Conservation (phyloP, 2,329 filamentous ascomycete genomes). For the Orbilia oligospora region DNA sequence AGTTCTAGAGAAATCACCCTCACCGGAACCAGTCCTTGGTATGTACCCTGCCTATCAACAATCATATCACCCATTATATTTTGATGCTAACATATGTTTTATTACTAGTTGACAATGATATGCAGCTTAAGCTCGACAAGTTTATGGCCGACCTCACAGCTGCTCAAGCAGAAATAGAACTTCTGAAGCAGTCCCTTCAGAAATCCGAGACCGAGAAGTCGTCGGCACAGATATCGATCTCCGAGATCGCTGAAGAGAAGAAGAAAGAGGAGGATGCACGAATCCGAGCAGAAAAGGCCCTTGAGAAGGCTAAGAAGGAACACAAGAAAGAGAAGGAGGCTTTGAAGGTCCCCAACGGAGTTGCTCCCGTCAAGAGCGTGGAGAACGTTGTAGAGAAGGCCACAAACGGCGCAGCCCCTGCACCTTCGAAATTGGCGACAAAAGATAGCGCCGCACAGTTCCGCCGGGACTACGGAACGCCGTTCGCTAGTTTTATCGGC, state of each 20-base stretch:
- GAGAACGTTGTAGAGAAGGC: slow-evolving; percentile 65
- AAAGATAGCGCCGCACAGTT: slow-evolving; percentile 64
- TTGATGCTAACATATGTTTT: slow-evolving; percentile 33
- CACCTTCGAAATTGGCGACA: slow-evolving; percentile 67
- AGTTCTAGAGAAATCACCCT: slow-evolving; percentile 64
- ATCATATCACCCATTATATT: background rate
- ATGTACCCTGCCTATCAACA: slow-evolving; percentile 29
- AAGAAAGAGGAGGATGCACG: slow-evolving; percentile 50
- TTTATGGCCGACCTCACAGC: slow-evolving; percentile 48
- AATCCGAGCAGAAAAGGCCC: slow-evolving; percentile 50
- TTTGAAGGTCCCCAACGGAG: slow-evolving; percentile 68
- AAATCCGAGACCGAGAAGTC: slow-evolving; percentile 49
- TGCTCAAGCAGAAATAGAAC: slow-evolving; percentile 49
- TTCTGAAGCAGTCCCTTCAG: slow-evolving; percentile 40
- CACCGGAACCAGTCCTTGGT: slow-evolving; percentile 66
- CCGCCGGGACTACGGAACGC: slow-evolving; percentile 71
- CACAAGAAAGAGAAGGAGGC: slow-evolving; percentile 65
- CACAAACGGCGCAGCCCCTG: slow-evolving; percentile 67
- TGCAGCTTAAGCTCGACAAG: slow-evolving; percentile 56
- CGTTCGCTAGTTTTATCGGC: slow-evolving; percentile 85
- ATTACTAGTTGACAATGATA: slow-evolving; percentile 52
- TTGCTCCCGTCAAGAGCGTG: slow-evolving; percentile 71
- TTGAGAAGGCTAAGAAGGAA: slow-evolving; percentile 64
- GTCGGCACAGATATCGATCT: slow-evolving; percentile 40
- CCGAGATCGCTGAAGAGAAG: slow-evolving; percentile 44